These are phyloP conservation scores for Talaromyces nanjingensis DNA, from an alignment of 495 filamentous ascomycete species.

Conservation along the genomic window DNA sequence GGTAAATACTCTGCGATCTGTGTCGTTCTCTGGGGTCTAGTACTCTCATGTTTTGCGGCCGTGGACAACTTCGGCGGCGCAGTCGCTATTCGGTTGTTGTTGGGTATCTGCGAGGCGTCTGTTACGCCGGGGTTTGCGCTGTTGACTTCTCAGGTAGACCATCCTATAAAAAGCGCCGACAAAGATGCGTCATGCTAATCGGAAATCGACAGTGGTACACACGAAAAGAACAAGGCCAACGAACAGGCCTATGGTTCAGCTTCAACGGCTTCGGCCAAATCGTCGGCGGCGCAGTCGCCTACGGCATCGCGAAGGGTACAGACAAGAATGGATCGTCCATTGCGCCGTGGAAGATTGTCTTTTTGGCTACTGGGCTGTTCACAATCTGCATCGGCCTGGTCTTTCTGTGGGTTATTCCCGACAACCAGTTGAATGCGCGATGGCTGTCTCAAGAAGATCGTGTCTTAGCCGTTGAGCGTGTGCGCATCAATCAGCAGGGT, in stretches of 20 bases:
- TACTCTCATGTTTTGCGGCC: slow-evolving; percentile 48
- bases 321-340: slow-evolving; percentile 44
- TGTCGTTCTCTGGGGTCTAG: slow-evolving; percentile 51
- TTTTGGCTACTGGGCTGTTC: slow-evolving; percentile 57
- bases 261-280: slow-evolving; percentile 58
- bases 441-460: slow-evolving; percentile 60
- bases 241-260: slow-evolving; percentile 57
- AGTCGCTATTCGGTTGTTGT: slow-evolving; percentile 51
- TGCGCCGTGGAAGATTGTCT: slow-evolving; percentile 61
- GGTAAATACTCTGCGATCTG: slow-evolving; percentile 53
- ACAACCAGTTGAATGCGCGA: slow-evolving; percentile 61
- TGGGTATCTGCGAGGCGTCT: slow-evolving; percentile 55
- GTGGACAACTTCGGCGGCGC: slow-evolving; percentile 40
- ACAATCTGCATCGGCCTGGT: slow-evolving; percentile 50
- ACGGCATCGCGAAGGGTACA: slow-evolving; percentile 56
- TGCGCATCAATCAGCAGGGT: slow-evolving; percentile 59
- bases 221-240: slow-evolving; percentile 48
- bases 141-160: slow-evolving; percentile 47
- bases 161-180: not conserved
- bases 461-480: slow-evolving; percentile 50
- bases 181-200: not conserved
- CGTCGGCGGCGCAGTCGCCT: slow-evolving; percentile 55
- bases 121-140: slow-evolving; percentile 59
- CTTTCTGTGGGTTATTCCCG: slow-evolving; percentile 59
- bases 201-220: slow-evolving; percentile 49